Evolutionary conservation across 2,329 filamentous ascomycete genomes (phyloP).

Genomic region (Chaetomiaceae sp.): DNA sequence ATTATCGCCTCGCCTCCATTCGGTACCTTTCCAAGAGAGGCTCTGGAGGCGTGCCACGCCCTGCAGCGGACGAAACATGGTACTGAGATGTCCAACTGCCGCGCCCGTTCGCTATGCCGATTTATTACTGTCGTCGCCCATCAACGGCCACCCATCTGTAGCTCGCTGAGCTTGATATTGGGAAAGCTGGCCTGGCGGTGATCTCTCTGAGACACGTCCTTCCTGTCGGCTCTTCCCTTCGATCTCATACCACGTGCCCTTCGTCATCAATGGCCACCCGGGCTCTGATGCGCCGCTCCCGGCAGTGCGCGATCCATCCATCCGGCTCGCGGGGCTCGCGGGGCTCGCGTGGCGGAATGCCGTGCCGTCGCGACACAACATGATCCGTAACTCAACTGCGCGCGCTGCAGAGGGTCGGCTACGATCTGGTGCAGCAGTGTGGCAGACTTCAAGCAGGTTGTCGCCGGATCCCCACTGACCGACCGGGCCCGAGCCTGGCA

Average conservation of each 20-base stretch:
- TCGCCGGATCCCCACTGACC: slow-evolving; percentile 14
- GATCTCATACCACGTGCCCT: background rate
- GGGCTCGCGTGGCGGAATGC: slow-evolving; percentile 15
- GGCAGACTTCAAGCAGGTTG: background rate
- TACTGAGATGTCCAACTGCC: slow-evolving; percentile 19
- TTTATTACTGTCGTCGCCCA: slow-evolving; percentile 19
- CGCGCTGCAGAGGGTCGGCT: background rate
- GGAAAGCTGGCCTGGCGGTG: background rate
- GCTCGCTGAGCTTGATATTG: slow-evolving; percentile 9
- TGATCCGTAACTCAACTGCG: background rate
- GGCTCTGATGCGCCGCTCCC: slow-evolving; percentile 3
- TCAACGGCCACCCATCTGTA: slow-evolving; percentile 13
- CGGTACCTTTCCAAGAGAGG: no score
- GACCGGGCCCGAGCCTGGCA: background rate
- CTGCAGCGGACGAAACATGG: background rate
- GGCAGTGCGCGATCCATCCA: slow-evolving; percentile 11
- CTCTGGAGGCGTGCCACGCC: background rate
- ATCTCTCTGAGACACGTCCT: slow-evolving; percentile 7
- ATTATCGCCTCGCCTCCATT: background rate
- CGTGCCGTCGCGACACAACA: background rate
- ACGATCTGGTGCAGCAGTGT: slow-evolving; percentile 5
- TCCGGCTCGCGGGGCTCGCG: background rate
- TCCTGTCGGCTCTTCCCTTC: background rate
- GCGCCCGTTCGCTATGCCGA: slow-evolving; percentile 18
- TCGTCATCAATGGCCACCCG: no score